Evolutionary conservation across 2,329 filamentous ascomycete species (phyloP).

Genomic region (Arthrinium puccinioides): DNA sequence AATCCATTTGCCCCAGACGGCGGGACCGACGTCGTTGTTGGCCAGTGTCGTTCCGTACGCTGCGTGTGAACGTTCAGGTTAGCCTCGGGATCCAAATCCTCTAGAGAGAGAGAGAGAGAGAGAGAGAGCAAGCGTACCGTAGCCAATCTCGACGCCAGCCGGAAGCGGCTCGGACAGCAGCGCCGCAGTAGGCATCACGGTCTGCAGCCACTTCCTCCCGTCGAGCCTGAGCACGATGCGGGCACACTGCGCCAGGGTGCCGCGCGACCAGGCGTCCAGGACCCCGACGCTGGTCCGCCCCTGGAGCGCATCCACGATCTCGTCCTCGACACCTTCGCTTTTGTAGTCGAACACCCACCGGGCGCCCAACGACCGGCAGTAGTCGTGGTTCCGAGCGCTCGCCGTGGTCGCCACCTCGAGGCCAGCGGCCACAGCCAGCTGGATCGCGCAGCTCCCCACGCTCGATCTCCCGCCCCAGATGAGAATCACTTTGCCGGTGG

Average conservation of each 20-base stretch:
- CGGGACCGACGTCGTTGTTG: conserved; percentile 21
- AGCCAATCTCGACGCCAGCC: conserved; percentile 22
- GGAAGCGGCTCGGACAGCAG: conserved; percentile 27
- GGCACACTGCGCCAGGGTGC: conserved; percentile 2
- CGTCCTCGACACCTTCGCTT: conserved; percentile 13
- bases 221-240: conserved; percentile 1
- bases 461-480: conserved; percentile 27
- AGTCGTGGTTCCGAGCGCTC: conserved; percentile 19
- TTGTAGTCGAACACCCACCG: conserved; percentile 16
- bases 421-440: conserved; percentile 30
- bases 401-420: conserved; percentile 31
- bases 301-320: conserved; percentile 19
- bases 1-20: conserved; percentile 30
- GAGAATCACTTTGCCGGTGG: conserved; percentile 3
- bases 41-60: conserved; percentile 20
- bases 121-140: conserved; percentile 11
- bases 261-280: conserved; percentile 9
- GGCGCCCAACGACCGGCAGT: conserved; percentile 14
- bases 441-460: conserved; percentile 34
- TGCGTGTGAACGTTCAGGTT: conserved; percentile 13
- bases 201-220: conserved; percentile 3
- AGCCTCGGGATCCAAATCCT: conserved; percentile 17
- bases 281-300: conserved; percentile 22
- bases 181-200: conserved; percentile 16
- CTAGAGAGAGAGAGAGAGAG: neutral